These are phyloP conservation scores for Geotrichum reessii DNA, from an alignment of 1,139 yeast species.

Conservation along the genomic window DNA sequence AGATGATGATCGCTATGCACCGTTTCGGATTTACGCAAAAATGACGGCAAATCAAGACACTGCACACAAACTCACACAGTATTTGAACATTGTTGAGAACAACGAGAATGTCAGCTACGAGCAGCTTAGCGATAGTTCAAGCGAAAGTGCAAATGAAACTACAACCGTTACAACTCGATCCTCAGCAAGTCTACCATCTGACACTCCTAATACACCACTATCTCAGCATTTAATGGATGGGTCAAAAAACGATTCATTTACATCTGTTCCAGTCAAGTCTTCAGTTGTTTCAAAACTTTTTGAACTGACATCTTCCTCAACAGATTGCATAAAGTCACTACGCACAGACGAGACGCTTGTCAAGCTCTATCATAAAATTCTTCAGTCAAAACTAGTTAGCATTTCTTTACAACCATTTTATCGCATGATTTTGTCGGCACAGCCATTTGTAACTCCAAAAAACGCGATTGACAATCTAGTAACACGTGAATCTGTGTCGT, in stretches of 20 bases:
- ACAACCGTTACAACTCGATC: not conserved
- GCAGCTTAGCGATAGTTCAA: not conserved
- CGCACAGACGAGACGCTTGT: constrained; percentile 7
- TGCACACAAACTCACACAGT: not conserved
- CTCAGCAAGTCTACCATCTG: not conserved
- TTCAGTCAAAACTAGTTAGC: constrained; percentile 13
- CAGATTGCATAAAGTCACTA: not conserved
- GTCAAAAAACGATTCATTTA: not conserved
- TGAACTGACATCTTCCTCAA: not conserved
- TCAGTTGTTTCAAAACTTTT: not conserved
- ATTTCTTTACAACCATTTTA: constrained; percentile 12
- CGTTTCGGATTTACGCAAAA: not conserved
- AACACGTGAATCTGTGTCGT: constrained; percentile 13
- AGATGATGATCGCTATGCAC: constrained; percentile 2
- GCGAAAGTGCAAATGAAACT: not conserved
- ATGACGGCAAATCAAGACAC: not conserved
- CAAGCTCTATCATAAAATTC: constrained; percentile 13
- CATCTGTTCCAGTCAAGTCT: not conserved
- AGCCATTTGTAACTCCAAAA: constrained; percentile 2
- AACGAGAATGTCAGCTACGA: not conserved
- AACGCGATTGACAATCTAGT: not conserved
- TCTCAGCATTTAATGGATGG: not conserved
- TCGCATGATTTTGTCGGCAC: constrained; percentile 7
- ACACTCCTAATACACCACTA: not conserved
- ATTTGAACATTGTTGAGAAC: not conserved